Evolutionary conservation across 1,139 yeast species (phyloP).

Genomic region (Candida mesenterica): DNA sequence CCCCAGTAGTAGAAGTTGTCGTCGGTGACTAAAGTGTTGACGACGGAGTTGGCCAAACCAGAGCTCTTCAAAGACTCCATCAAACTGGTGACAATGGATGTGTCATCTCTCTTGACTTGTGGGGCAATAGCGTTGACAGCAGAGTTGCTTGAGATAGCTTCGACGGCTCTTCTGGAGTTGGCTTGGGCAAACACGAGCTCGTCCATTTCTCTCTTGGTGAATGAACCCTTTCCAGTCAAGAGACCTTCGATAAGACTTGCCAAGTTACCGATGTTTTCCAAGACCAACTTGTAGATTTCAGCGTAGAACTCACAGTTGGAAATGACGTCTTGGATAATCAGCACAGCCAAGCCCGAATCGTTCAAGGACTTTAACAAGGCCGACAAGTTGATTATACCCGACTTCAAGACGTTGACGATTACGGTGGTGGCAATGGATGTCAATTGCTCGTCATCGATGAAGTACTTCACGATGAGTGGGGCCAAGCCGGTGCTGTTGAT

Average conservation of each 20-base stretch:
- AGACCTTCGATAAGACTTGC: constrained; percentile 25
- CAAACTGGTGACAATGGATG: constrained; percentile 31
- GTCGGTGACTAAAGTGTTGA: constrained; percentile 40
- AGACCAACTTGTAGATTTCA: constrained; percentile 39
- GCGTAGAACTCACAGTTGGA: constrained; percentile 42
- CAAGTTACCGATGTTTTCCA: constrained; percentile 31
- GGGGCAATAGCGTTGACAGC: not conserved
- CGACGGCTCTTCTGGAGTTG: constrained; percentile 11
- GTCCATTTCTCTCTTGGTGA: constrained; percentile 21
- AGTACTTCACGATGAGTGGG: constrained; percentile 33
- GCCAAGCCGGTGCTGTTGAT: constrained; percentile 41
- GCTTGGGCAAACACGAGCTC: constrained; percentile 7
- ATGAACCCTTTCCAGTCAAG: constrained; percentile 19
- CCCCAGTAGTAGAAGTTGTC: constrained; percentile 40
- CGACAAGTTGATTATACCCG: constrained; percentile 33
- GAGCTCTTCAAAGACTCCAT: constrained; percentile 48
- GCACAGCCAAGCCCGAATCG: constrained; percentile 45
- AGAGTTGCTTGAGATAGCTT: constrained; percentile 7
- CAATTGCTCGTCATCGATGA: constrained; percentile 34
- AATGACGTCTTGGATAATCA: constrained; percentile 38
- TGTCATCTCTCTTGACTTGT: constrained; percentile 12
- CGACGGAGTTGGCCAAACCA: constrained; percentile 45
- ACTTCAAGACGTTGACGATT: constrained; percentile 31
- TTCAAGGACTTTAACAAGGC: constrained; percentile 43
- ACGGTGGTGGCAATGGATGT: constrained; percentile 30